Conservation (phyloP, 2,329 filamentous ascomycete genomes). For the Paraphoma chrysanthemicola region DNA sequence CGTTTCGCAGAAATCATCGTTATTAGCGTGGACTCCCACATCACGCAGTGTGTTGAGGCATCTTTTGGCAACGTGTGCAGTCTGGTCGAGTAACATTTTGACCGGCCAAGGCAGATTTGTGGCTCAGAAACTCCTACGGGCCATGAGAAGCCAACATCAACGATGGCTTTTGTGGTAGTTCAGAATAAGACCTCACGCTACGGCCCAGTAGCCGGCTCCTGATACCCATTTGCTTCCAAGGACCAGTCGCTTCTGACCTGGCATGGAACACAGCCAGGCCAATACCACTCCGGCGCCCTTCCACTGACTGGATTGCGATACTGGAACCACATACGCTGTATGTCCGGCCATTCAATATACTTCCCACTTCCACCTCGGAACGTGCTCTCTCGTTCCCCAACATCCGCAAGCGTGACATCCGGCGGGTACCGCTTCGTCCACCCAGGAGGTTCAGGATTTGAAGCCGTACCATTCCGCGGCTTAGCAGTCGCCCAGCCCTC, state of each 20-base stretch:
- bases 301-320: conserved; percentile 33
- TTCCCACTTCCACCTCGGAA: conserved; percentile 28
- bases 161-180: no score
- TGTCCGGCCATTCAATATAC: conserved; percentile 31
- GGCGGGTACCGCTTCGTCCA: conserved; percentile 32
- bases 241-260: conserved; percentile 24
- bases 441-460: conserved; percentile 23
- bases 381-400: conserved; percentile 27
- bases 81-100: neutral
- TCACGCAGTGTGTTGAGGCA: neutral
- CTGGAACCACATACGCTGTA: conserved; percentile 34
- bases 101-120: no score
- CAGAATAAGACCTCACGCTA: no score
- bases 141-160: no score
- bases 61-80: neutral
- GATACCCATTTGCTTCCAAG: conserved; percentile 28
- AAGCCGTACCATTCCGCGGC: conserved; percentile 18
- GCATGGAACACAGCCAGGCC: conserved; percentile 35
- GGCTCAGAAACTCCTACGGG: no score
- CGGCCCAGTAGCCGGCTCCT: conserved; percentile 24
- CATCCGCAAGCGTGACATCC: conserved; percentile 25
- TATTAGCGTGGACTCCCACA: no score
- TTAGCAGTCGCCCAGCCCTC: conserved; percentile 30
- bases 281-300: conserved; percentile 27
- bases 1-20: no score